Evolutionary conservation across 306 rosid genomes (phyloP), one percentile per base, ranked within the genome.

Genomic region (Parietaria judaica): DNA sequence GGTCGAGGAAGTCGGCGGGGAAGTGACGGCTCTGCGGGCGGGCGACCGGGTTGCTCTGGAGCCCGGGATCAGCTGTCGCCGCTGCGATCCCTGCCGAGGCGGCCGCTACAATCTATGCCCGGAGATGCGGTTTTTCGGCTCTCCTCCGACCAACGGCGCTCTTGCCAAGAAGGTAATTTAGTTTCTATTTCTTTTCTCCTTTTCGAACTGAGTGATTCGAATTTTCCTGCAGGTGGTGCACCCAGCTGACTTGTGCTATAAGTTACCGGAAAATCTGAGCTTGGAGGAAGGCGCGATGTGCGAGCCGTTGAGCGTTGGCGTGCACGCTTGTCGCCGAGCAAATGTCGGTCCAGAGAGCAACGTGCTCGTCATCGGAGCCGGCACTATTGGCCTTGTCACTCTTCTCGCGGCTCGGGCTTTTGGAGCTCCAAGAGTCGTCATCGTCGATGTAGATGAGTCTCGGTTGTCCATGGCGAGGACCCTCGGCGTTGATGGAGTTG

Each of bases 261-360:
- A 80, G 48, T 60, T 76, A 14, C 80, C 82, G 1, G 66, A 64
- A 11, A 70, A 60, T 57, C 79, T 73, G 34, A 80, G 75, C 62
- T 73, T 80, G 67, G 81, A 80, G 67, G 85, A 76, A 63, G 77
- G 81, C 14, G 81, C 77, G 11, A 76, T 80, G 79, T 69, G 80
- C 66, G 84, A 80, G 7, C 81, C 76, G 14, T 56, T 72, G 8
- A 72, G 78, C 60, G 79, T 80, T 44, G 77, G 74, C 44, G 72
- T 76, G 4, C 81, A 76, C 56, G 79, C 81, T 56, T 73, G 81
- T 67, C 74, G 81, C 57, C 77, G 78, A 0, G 79, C 85, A 54
- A 76, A 66, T 60, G 51, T 76, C 1, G 11, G 72, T 57, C 81
- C 74, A 3, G 77, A 73, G 45, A 76, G 67, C 45, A 76, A 60